phyloP scores from a whole-genome alignment of 257 asterid genomes.

The Verbascum thapsus region DNA sequence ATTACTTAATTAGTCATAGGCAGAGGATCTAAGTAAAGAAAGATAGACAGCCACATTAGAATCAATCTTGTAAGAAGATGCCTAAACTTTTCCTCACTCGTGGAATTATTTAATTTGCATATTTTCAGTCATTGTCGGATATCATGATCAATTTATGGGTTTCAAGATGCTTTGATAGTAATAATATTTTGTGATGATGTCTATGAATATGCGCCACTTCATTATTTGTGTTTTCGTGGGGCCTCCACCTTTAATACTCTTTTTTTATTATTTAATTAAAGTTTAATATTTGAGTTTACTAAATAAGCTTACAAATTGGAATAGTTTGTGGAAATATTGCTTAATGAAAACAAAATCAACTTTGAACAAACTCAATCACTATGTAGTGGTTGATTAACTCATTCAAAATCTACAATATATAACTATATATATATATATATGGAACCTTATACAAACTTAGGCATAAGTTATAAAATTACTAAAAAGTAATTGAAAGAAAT shows the following conservation, averaged over 20 bases:
- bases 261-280: not conserved
- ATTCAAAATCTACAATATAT: too few relatives aligned
- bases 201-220: constrained; percentile 41
- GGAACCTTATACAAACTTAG: too few relatives aligned
- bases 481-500: not conserved
- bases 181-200: constrained; percentile 24
- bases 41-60: constrained; percentile 40
- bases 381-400: too few relatives aligned
- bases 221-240: constrained; percentile 9
- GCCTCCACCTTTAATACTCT: constrained; percentile 19
- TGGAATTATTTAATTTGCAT: not conserved
- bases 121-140: constrained; percentile 29
- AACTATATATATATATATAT: too few relatives aligned
- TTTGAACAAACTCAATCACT: too few relatives aligned
- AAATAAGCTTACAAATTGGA: too few relatives aligned
- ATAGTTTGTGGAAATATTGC: too few relatives aligned
- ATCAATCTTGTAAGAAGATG: constrained; percentile 30
- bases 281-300: too few relatives aligned
- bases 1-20: constrained; percentile 10
- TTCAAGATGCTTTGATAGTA: not conserved
- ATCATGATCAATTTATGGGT: constrained; percentile 22
- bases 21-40: constrained; percentile 20
- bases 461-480: too few relatives aligned
- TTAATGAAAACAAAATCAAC: too few relatives aligned
- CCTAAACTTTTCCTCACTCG: not conserved